Percentiles rank a stretch among this genome's conserved stretches.
phyloP scores from a whole-genome alignment of 225 moss, liverwort and hornwort genomes.

The Bryum argenteum region DNA sequence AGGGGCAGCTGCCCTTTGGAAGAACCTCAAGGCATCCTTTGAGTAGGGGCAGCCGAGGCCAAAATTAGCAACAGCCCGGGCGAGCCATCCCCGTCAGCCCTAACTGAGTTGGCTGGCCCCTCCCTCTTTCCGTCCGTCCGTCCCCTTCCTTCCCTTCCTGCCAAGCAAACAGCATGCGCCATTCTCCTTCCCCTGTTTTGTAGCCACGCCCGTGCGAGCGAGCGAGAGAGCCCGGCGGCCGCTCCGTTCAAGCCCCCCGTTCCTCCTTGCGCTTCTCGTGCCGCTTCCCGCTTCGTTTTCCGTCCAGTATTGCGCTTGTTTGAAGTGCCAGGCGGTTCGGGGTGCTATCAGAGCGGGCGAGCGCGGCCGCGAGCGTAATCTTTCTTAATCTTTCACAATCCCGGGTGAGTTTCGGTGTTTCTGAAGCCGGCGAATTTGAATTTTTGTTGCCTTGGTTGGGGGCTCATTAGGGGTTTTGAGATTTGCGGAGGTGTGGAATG shows the following conservation, averaged over 20 bases:
- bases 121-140: no score
- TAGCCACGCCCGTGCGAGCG: background rate
- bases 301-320: background rate
- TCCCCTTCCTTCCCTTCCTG: background rate
- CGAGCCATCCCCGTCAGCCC: background rate
- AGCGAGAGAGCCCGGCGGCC: conserved; percentile 12
- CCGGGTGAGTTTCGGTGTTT: background rate
- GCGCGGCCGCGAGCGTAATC: background rate
- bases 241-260: conserved; percentile 5
- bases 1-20: background rate
- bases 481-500: conserved; percentile 25
- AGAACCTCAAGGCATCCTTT: background rate
- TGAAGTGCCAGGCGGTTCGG: conserved; percentile 24
- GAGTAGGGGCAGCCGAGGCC: background rate
- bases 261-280: conserved; percentile 17
- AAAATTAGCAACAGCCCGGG: background rate
- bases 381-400: background rate
- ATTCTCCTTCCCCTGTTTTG: conserved; percentile 9
- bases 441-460: conserved; percentile 15
- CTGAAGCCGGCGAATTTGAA: background rate
- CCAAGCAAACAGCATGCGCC: background rate
- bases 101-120: conserved; percentile 8
- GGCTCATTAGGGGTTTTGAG: conserved; percentile 5
- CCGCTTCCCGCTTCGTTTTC: background rate
- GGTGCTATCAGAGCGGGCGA: background rate